Percentiles rank a stretch among this genome's conserved stretches.
Evolutionary conservation across 768 basidiomycete genomes (phyloP).

Genomic region (Punctularia strigosozonata): DNA sequence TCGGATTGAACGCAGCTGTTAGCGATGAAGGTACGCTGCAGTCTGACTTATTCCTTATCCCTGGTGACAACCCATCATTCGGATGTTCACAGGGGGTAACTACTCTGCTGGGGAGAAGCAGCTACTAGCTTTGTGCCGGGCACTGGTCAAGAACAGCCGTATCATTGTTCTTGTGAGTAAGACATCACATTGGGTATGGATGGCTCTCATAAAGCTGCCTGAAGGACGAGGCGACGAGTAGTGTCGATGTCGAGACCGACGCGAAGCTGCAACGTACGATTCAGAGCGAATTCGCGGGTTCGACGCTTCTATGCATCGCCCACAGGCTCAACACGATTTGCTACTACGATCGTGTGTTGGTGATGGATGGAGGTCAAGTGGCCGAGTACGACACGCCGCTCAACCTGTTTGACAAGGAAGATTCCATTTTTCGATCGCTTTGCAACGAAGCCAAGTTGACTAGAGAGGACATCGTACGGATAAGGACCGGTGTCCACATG

Average conservation of each 20-base stretch:
- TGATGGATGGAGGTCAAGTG: constrained; percentile 58
- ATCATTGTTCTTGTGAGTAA: constrained; percentile 45
- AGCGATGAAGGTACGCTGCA: constrained; percentile 43
- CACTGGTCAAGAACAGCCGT: constrained; percentile 47
- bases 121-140: constrained; percentile 48
- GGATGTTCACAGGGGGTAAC: constrained; percentile 37
- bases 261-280: constrained; percentile 52
- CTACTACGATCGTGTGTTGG: constrained; percentile 58
- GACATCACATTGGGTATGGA: background rate
- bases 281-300: constrained; percentile 41
- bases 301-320: constrained; percentile 45
- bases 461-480: constrained; percentile 43
- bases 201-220: background rate
- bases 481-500: constrained; percentile 27
- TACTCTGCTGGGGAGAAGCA: constrained; percentile 63
- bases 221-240: constrained; percentile 54
- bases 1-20: constrained; percentile 48
- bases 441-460: constrained; percentile 54
- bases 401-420: constrained; percentile 44
- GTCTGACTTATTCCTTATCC: no score
- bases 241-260: constrained; percentile 53
- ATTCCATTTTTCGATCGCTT: constrained; percentile 59
- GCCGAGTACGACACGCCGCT: constrained; percentile 70
- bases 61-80: no score
- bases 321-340: constrained; percentile 51